Evolutionary conservation across 306 rosid genomes (phyloP), one percentile per base, ranked within the genome.

Genomic region (Ochetophila trinervis): DNA sequence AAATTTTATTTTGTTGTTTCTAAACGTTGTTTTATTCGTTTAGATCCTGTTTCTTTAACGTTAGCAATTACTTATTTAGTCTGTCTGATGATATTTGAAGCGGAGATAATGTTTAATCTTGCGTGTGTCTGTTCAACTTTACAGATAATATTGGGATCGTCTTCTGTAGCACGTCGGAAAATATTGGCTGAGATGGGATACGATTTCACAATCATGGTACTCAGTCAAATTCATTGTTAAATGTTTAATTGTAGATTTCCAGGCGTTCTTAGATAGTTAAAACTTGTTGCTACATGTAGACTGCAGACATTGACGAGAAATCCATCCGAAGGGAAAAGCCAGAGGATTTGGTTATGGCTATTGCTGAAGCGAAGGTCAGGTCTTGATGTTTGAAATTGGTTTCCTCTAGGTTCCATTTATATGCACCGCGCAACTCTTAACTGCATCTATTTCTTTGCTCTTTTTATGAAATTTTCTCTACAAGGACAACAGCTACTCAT

Each of bases 251-350:
- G 22, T 36, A 17, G 2, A 16, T 17, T 60, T 30, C 40, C 15
- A 66, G 21, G 20, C 0, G 14, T 20, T 64, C 53, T 69, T 36
- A 5, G 44, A 66, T 27, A 37, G 34, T 77, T 34, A 67, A 58
- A 53, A 57, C 48, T 1, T 36, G 13, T 57, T 35, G 19, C 69
- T 62, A 3, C 72, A 42, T 73, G 9, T 57, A 90, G 99, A 78
- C 91, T 56, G 99, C 99, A 30, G 99, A 94, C 74, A 94, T 90
- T 71, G 99, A 94, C 40, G 96, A 94, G 68, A 94, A 94, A 75
- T 70, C 80, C 70, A 94, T 90, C 72, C 84, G 99, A 53, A 90
- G 73, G 76, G 96, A 84, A 57, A 83, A 78, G 47, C 97, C 97
- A 2, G 91, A 90, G 69, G 96, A 90, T 34, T 72, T 94, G 72